Evolutionary conservation across 208 protist species (phyloP).

Genomic region (Wallacemonas collosoma): DNA sequence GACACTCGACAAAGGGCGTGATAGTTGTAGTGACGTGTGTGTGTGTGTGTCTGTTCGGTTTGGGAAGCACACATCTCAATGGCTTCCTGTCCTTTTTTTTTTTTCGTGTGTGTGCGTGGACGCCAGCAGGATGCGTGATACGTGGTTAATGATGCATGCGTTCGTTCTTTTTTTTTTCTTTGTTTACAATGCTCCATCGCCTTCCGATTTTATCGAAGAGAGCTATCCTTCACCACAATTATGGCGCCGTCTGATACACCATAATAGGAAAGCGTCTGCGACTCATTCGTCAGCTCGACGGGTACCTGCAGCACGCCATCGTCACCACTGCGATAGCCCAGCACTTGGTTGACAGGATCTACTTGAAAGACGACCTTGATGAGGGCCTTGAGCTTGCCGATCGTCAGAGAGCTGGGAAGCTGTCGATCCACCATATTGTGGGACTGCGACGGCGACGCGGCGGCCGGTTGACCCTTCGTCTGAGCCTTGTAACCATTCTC

Average conservation of each 20-base stretch:
- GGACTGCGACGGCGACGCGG: background rate
- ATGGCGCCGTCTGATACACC: slow-evolving; percentile 71
- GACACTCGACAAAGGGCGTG: no score
- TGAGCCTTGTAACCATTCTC: slow-evolving; percentile 43
- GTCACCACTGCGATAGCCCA: slow-evolving; percentile 73
- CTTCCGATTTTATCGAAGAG: slow-evolving; percentile 35
- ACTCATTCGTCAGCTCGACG: slow-evolving; percentile 65
- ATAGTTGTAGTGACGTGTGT: no score
- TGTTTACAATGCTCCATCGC: background rate
- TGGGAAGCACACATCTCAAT: no score
- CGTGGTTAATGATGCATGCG: no score
- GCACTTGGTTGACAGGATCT: slow-evolving; percentile 52
- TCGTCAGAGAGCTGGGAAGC: slow-evolving; percentile 76
- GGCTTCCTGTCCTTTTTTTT: no score
- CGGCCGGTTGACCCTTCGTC: background rate
- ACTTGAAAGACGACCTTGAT: slow-evolving; percentile 72
- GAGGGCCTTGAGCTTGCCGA: slow-evolving; percentile 83
- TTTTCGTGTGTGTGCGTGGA: no score
- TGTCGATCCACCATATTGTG: slow-evolving; percentile 35
- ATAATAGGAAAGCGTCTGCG: slow-evolving; percentile 75
- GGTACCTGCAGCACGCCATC: slow-evolving; percentile 54
- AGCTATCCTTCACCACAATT: slow-evolving; percentile 71
- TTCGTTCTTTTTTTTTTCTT: background rate
- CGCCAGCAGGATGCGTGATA: no score
- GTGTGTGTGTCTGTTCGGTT: no score